Percentiles rank a stretch among this genome's conserved stretches.
phyloP scores from a whole-genome alignment of 2,329 filamentous ascomycete genomes.

The Myriosclerotinia duriaeana region DNA sequence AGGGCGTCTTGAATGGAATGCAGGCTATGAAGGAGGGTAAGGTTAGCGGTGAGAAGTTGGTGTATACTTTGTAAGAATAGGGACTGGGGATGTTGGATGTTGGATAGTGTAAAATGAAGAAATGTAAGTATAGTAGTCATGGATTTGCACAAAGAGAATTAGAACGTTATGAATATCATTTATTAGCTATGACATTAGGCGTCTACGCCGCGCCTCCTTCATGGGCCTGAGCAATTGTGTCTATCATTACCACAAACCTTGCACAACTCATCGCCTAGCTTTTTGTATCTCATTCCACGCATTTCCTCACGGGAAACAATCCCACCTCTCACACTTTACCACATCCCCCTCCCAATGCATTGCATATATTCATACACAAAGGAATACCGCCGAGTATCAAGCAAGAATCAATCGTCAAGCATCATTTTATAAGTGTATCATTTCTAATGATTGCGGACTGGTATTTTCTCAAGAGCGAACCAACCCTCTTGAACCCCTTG shows the following conservation, averaged over 20 bases:
- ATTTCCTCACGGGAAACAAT: not conserved
- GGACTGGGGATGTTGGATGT: too few species aligned
- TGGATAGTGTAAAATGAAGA: too few species aligned
- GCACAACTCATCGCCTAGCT: not conserved
- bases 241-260: not conserved
- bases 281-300: not conserved
- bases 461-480: not conserved
- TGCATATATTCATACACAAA: not conserved
- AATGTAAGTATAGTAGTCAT: not conserved
- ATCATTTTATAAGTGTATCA: conserved; percentile 4
- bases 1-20: conserved; percentile 37
- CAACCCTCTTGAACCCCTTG: not conserved
- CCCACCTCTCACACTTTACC: too few species aligned
- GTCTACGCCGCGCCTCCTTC: not conserved
- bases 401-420: not conserved
- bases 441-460: not conserved
- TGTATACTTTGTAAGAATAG: conserved; percentile 44
- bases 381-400: not conserved
- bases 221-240: not conserved
- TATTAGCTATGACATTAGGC: too few species aligned
- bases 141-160: not conserved
- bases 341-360: not conserved
- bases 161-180: not conserved
- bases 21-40: conserved; percentile 35
- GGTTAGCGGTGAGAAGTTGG: conserved; percentile 48